Evolutionary conservation across 768 basidiomycete genomes (phyloP), one percentile per base, ranked within the genome.

Genomic region (Boletus fagicola): DNA sequence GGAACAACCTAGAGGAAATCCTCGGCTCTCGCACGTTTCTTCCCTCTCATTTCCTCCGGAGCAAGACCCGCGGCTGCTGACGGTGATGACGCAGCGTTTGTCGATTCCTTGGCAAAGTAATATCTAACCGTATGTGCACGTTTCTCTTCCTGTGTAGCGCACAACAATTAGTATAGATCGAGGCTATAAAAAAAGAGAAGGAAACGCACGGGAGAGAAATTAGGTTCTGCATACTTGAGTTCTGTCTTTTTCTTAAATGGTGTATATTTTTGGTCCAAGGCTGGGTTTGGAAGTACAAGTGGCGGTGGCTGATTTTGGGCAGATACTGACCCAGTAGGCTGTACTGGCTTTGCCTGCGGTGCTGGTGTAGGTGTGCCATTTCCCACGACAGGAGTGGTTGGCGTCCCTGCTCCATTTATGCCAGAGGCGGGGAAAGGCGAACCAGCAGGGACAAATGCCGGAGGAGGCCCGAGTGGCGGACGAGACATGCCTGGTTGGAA

Each of bases 21-120:
- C 72, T 93, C 91, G 33, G 92, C 92, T 62, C 90, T 79, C 47
- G 91, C 88, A 47, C 92, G 78, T 73, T 94, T 94, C 77, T 86
- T 90, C 48, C 91, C 90, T 62, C 88, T 81, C 49, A 81, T 76
- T 65, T 89, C 88, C 50, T 88, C 86, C 33, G 62, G 65, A 10
- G 54, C 61, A 51, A 68, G 51, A 35, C 65, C 71, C 52, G 71
- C 59, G 55, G 71, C 72, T 60, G 70, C 66, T 49, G 63, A 58
- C 5, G 63, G 44, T 43, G 56, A 58, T 18, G 48, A 47, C 36
- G 49, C 16, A 26, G 10, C 60, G 44, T 74, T 73, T 16, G 67
- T 72, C 18, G 69, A 69, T 61, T 80, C 70, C 68, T 78, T 78
- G 52, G 78, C 69, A 72, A 77, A 76, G 62, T 83, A 84, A 71